These are phyloP conservation scores for Plasmopara viticola DNA, from an alignment of 352 stramenopile genomes.

Conservation along the genomic window DNA sequence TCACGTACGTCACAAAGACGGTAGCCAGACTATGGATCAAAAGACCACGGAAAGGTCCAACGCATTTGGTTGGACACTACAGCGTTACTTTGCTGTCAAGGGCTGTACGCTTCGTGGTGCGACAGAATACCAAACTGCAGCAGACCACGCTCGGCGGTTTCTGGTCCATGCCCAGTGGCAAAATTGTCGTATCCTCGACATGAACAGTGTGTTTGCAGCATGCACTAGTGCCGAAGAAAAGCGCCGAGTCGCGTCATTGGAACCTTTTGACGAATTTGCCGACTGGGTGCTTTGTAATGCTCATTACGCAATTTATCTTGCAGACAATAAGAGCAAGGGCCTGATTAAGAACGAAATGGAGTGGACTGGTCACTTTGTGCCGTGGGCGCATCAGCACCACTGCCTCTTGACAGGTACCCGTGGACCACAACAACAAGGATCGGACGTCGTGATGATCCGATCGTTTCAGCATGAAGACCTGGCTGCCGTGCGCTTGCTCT, in stretches of 20 bases:
- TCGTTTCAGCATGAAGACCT: slow-evolving; percentile 46
- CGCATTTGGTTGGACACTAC: slow-evolving; percentile 43
- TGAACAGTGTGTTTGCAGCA: slow-evolving; percentile 52
- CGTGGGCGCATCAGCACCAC: slow-evolving; percentile 10
- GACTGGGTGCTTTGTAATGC: slow-evolving; percentile 63
- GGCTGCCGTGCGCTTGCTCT: slow-evolving; percentile 41
- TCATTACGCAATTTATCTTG: slow-evolving; percentile 60
- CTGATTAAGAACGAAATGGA: slow-evolving; percentile 11
- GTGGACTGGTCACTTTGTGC: slow-evolving; percentile 25
- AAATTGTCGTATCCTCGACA: slow-evolving; percentile 43
- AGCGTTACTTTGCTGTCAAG: slow-evolving; percentile 63
- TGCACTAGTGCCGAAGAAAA: slow-evolving; percentile 38
- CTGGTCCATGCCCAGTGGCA: slow-evolving; percentile 28
- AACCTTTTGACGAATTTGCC: slow-evolving; percentile 64
- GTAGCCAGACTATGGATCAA: not conserved
- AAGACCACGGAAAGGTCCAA: slow-evolving; percentile 7
- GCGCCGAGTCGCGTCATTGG: slow-evolving; percentile 34
- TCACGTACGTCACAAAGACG: slow-evolving; percentile 8
- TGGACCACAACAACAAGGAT: not conserved
- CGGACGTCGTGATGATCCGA: slow-evolving; percentile 30
- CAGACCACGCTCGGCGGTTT: slow-evolving; percentile 36
- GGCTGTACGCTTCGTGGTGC: slow-evolving; percentile 54
- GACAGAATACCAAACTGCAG: slow-evolving; percentile 27
- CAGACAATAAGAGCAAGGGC: slow-evolving; percentile 24
- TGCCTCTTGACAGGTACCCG: slow-evolving; percentile 19